Conservation (phyloP, 441 rosid species). For the Breynia disticha region DNA sequence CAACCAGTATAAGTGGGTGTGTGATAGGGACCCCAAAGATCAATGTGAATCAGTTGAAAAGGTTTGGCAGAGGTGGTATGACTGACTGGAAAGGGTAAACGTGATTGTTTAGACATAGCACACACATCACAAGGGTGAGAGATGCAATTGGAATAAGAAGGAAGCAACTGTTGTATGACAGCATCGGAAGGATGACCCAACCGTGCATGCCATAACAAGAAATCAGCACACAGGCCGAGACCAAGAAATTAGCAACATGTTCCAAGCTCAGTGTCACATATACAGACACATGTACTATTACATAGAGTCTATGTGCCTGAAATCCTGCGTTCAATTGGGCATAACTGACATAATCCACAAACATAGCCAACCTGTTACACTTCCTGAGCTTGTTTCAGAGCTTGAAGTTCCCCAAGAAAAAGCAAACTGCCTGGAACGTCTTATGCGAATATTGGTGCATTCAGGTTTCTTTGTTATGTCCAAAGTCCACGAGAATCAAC, state of each 20-base stretch:
- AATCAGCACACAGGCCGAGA: too few relatives aligned
- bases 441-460: slow-evolving; percentile 20
- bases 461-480: slow-evolving; percentile 15
- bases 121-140: too few relatives aligned
- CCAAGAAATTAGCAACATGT: slow-evolving; percentile 15
- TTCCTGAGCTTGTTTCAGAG: slow-evolving; percentile 11
- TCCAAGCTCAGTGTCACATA: slow-evolving; percentile 23
- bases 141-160: too few relatives aligned
- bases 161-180: too few relatives aligned
- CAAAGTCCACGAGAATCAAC: neutral
- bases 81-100: too few relatives aligned
- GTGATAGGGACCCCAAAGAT: too few relatives aligned
- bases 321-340: slow-evolving; percentile 21
- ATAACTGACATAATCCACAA: slow-evolving; percentile 22
- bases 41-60: too few relatives aligned
- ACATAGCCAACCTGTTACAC: slow-evolving; percentile 21
- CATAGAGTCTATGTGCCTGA: slow-evolving; percentile 19
- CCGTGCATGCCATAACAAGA: too few relatives aligned
- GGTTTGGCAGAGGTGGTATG: too few relatives aligned
- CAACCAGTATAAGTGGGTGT: too few relatives aligned
- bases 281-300: slow-evolving; percentile 19
- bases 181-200: too few relatives aligned
- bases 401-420: slow-evolving; percentile 15
- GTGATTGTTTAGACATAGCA: too few relatives aligned
- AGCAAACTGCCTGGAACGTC: slow-evolving; percentile 9